These are phyloP conservation scores for Podila horticola DNA, from an alignment of 192 early-diverging fungal species.

Conservation along the genomic window DNA sequence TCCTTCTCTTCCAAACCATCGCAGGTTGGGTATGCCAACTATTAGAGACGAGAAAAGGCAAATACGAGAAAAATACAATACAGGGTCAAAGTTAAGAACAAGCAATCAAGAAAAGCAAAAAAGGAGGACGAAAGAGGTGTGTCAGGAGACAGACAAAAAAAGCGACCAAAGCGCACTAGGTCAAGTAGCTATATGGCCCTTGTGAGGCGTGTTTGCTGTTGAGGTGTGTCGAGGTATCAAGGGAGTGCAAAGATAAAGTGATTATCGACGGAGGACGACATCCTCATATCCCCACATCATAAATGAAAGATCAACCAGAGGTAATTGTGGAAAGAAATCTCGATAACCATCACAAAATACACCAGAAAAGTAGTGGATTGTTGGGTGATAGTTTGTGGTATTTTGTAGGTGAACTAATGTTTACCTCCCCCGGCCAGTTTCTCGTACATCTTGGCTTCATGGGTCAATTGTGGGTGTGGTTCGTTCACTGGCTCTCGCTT, in stretches of 20 bases:
- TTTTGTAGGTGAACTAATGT: too few species aligned
- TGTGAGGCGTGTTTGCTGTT: too few species aligned
- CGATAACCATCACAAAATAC: background rate
- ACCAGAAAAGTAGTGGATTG: background rate
- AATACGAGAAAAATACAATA: conserved; percentile 1
- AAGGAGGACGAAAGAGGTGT: background rate
- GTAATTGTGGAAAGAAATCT: too few species aligned
- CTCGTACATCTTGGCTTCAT: conserved; percentile 59
- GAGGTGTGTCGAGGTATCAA: too few species aligned
- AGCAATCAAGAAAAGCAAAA: background rate
- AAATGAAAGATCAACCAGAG: too few species aligned
- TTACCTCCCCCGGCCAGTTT: conserved; percentile 60
- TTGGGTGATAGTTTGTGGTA: too few species aligned
- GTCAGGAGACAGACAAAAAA: conserved; percentile 17
- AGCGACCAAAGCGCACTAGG: background rate
- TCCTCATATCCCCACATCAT: too few species aligned
- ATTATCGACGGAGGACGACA: too few species aligned
- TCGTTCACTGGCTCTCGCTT: conserved; percentile 58
- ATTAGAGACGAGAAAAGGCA: background rate
- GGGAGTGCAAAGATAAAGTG: too few species aligned
- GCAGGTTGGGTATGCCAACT: conserved; percentile 61
- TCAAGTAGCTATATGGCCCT: too few species aligned
- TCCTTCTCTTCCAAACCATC: conserved; percentile 65
- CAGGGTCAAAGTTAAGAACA: background rate
- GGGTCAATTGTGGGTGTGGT: conserved; percentile 57